These are phyloP conservation scores for Phytophthora fragariaefolia DNA, from an alignment of 352 stramenopile species.

Conservation along the genomic window DNA sequence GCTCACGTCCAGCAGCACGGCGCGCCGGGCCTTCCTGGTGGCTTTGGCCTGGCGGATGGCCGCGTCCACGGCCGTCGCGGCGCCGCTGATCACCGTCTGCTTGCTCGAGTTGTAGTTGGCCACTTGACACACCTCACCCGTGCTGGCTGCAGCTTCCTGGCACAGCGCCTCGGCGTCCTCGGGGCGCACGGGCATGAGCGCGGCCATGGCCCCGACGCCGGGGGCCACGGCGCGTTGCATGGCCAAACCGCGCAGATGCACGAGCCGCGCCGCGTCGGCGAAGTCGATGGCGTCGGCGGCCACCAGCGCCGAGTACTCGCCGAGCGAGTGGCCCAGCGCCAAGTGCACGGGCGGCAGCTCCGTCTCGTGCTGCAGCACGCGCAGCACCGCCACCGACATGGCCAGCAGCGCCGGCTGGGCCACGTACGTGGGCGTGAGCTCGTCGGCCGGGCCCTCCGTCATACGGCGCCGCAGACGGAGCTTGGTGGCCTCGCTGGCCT, in stretches of 20 bases:
- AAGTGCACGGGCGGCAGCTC: conserved; percentile 51
- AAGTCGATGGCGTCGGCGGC: conserved; percentile 70
- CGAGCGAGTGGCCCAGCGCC: conserved; percentile 83
- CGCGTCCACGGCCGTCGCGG: conserved; percentile 49
- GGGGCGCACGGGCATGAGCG: conserved; percentile 69
- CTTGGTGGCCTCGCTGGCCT: conserved; percentile 76
- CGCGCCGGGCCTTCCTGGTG: conserved; percentile 73
- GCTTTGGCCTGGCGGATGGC: conserved; percentile 69
- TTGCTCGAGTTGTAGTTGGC: conserved; percentile 92
- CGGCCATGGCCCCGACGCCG: conserved; percentile 75
- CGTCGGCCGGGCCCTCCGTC: conserved; percentile 60
- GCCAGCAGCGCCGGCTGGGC: conserved; percentile 85
- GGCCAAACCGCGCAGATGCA: conserved; percentile 70
- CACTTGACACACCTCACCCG: conserved; percentile 66
- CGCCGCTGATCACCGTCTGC: conserved; percentile 87
- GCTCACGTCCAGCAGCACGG: conserved; percentile 78
- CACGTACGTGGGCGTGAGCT: conserved; percentile 76
- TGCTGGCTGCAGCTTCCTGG: conserved; percentile 39
- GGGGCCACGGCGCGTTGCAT: conserved; percentile 72
- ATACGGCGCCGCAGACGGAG: conserved; percentile 66
- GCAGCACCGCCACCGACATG: conserved; percentile 77
- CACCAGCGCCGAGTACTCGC: conserved; percentile 88
- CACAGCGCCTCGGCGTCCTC: conserved; percentile 67
- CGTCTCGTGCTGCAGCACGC: conserved; percentile 70
- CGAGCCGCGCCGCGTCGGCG: conserved; percentile 66